phyloP scores from a whole-genome alignment of 257 asterid species.

The Nicotiana noctiflora region DNA sequence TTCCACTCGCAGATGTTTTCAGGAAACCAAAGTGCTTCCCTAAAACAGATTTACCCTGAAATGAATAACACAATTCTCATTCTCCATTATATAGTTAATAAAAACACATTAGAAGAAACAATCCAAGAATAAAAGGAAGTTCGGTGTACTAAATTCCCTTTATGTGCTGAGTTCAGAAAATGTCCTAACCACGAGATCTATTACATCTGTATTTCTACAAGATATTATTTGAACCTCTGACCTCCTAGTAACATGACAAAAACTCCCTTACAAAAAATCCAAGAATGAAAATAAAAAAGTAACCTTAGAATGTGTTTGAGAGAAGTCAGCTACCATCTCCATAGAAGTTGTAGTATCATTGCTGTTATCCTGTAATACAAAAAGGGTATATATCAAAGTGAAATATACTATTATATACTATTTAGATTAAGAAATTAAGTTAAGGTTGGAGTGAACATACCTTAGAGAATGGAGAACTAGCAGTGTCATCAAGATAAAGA shows the following conservation, averaged over 20 bases:
- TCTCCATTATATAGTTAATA: not conserved
- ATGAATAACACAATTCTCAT: not conserved
- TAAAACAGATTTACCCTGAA: slow-evolving; percentile 53
- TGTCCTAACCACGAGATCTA: too few species aligned
- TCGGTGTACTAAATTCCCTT: too few species aligned
- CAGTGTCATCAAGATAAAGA: slow-evolving; percentile 82
- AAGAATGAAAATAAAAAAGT: not conserved
- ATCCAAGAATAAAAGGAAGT: not conserved
- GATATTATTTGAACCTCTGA: too few species aligned
- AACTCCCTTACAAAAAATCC: not conserved
- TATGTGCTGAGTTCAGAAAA: too few species aligned
- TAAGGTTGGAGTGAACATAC: slow-evolving; percentile 18
- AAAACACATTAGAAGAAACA: not conserved
- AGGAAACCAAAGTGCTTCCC: slow-evolving; percentile 42
- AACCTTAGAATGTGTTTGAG: slow-evolving; percentile 52
- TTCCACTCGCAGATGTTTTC: slow-evolving; percentile 13
- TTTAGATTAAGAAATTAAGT: too few species aligned
- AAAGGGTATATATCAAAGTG: slow-evolving; percentile 1
- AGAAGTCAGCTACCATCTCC: slow-evolving; percentile 30
- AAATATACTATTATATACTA: not conserved
- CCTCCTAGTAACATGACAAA: too few species aligned
- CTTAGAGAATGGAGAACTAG: slow-evolving; percentile 65
- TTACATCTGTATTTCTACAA: too few species aligned
- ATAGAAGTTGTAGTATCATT: slow-evolving; percentile 22
- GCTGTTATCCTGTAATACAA: slow-evolving; percentile 40